phyloP scores from a whole-genome alignment of 495 filamentous ascomycete species.

The Annulohypoxylon bovei region DNA sequence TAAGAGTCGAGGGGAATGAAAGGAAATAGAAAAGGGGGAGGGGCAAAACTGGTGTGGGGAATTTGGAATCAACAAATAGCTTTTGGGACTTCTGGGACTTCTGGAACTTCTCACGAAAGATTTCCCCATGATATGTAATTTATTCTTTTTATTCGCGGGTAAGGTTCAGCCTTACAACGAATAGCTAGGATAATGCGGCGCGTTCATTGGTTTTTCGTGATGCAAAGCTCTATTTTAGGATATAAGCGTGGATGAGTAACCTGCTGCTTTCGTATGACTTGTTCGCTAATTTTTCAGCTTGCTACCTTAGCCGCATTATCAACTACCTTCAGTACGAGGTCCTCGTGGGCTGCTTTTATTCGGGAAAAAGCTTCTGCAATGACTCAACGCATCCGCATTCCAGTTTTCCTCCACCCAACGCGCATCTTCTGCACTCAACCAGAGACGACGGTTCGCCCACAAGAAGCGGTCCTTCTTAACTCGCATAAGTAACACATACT shows the following conservation, averaged over 20 bases:
- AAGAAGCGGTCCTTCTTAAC: constrained; percentile 4
- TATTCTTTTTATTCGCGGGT: not conserved
- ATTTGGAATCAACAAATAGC: not conserved
- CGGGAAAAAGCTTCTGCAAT: constrained; percentile 10
- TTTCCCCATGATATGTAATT: not conserved
- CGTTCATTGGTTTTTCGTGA: not conserved
- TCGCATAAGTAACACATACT: constrained; percentile 7
- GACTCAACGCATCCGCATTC: not conserved
- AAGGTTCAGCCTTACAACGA: not conserved
- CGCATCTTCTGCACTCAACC: not conserved
- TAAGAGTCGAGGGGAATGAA: not conserved
- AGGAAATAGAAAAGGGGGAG: not conserved
- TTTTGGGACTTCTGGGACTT: not conserved
- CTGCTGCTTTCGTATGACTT: not conserved
- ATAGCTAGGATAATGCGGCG: not conserved
- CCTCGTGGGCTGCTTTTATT: not conserved
- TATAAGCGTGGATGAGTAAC: not conserved
- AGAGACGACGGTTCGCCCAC: not conserved
- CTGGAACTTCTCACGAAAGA: not conserved
- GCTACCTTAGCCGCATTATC: not conserved
- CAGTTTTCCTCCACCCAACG: not conserved
- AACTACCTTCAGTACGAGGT: not conserved
- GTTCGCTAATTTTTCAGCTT: not conserved
- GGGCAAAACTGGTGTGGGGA: not conserved
- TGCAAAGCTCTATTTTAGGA: not conserved